A percentile compares a stretch with the other conserved stretches of the same genome.
Evolutionary conservation across 192 early-diverging fungal species (phyloP).

Genomic region (Coemansia sp.): DNA sequence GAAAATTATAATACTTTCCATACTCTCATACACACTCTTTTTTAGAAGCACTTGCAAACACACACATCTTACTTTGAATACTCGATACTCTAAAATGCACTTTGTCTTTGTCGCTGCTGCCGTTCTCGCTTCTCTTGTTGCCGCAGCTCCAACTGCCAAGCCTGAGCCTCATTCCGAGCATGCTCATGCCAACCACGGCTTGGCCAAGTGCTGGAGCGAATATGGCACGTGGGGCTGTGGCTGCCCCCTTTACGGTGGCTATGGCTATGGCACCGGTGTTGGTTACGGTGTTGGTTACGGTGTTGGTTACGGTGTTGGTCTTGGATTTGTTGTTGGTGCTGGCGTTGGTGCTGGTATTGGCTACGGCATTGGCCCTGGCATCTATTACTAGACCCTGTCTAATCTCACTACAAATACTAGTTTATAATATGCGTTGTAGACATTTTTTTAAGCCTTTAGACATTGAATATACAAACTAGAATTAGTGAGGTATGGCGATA

Average conservation of each 20-base stretch:
- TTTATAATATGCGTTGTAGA: background rate
- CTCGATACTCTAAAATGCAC: background rate
- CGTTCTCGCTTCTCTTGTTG: background rate
- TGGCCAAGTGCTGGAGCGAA: conserved; percentile 3
- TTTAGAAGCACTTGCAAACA: background rate
- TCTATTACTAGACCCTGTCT: background rate
- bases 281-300: background rate
- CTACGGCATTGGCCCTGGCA: background rate
- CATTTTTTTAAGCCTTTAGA: background rate
- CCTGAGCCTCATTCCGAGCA: background rate
- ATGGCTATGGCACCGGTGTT: background rate
- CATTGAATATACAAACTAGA: background rate
- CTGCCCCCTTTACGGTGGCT: background rate
- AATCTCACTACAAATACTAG: background rate
- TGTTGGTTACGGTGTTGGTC: background rate
- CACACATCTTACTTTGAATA: background rate
- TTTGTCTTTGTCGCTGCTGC: background rate
- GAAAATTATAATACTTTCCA: background rate
- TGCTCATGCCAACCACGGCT: background rate
- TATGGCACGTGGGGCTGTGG: conserved; percentile 1
- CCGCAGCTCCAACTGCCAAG: background rate
- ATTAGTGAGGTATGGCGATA: background rate
- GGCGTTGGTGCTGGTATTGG: background rate
- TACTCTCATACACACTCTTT: too few species aligned
- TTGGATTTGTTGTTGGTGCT: background rate